phyloP scores from a whole-genome alignment of 2,329 filamentous ascomycete genomes.

The Trichoderma asperellum region DNA sequence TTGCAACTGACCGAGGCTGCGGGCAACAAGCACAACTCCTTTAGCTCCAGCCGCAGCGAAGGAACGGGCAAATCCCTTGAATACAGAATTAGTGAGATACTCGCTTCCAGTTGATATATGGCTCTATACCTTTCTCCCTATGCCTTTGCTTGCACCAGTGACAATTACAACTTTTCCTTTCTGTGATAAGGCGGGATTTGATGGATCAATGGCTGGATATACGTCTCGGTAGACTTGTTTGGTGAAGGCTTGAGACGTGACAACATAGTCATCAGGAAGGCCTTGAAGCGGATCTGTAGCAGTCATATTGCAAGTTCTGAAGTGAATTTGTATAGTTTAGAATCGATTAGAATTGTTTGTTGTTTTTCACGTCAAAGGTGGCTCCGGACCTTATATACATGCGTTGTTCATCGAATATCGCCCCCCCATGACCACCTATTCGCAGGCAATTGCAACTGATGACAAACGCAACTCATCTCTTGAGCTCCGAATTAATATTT shows the following conservation, averaged over 20 bases:
- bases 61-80: slow-evolving; percentile 7
- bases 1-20: neutral
- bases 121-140: neutral
- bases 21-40: slow-evolving; percentile 16
- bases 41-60: slow-evolving; percentile 17
- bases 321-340: neutral
- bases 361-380: neutral
- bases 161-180: slow-evolving; percentile 9
- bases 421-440: neutral
- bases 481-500: neutral
- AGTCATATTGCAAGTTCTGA: neutral
- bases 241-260: slow-evolving; percentile 18
- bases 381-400: neutral
- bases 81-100: neutral
- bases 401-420: neutral
- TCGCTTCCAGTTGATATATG: neutral
- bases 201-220: slow-evolving; percentile 17
- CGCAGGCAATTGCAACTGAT: neutral
- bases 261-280: slow-evolving; percentile 1
- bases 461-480: neutral
- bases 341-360: neutral
- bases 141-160: slow-evolving; percentile 14
- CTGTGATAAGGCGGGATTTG: slow-evolving; percentile 20
- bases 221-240: slow-evolving; percentile 3
- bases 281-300: neutral